Percentiles rank a stretch among this genome's conserved stretches.
These are phyloP conservation scores for Sodiomyces alkalinus DNA, from an alignment of 2,329 filamentous ascomycete genomes.

Conservation along the genomic window DNA sequence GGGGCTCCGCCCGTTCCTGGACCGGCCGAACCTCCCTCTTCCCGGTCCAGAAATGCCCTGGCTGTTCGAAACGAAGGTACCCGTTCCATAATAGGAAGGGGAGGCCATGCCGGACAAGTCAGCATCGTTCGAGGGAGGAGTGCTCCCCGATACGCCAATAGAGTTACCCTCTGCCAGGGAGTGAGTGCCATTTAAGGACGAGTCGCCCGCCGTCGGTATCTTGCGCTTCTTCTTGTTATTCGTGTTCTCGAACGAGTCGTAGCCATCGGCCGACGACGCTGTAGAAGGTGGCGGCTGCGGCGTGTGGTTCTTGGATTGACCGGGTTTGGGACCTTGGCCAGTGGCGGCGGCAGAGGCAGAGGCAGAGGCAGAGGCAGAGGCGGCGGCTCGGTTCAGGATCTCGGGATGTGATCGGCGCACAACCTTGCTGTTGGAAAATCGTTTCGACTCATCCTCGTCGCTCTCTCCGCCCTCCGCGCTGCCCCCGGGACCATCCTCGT, in stretches of 20 bases:
- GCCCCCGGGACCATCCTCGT: slow-evolving; percentile 2
- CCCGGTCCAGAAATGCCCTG: slow-evolving; percentile 64
- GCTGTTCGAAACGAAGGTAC: slow-evolving; percentile 34
- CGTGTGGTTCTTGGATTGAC: slow-evolving; percentile 28
- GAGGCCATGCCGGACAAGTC: slow-evolving; percentile 15
- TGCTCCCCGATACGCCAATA: slow-evolving; percentile 15
- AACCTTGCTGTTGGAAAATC: slow-evolving; percentile 19
- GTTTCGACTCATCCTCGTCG: slow-evolving; percentile 40
- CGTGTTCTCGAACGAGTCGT: slow-evolving; percentile 95
- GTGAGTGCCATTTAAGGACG: slow-evolving; percentile 23
- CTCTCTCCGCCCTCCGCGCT: slow-evolving; percentile 39
- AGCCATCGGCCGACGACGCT: slow-evolving; percentile 64
- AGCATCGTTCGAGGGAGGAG: slow-evolving; percentile 17
- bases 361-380: no score
- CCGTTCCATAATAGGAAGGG: slow-evolving; percentile 22
- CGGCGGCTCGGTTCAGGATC: slow-evolving; percentile 24
- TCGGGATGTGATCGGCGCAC: slow-evolving; percentile 32
- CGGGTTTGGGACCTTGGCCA: slow-evolving; percentile 26
- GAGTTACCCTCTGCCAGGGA: slow-evolving; percentile 16
- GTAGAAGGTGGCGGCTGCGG: slow-evolving; percentile 50
- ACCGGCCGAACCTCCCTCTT: slow-evolving; percentile 66
- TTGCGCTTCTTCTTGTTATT: slow-evolving; percentile 99
- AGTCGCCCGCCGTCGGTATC: slow-evolving; percentile 76
- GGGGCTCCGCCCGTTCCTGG: slow-evolving; percentile 44
- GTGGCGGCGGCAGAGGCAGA: no score